A percentile compares a stretch with the other conserved stretches of the same genome.
These are phyloP conservation scores for Acanthamoeba triangularis DNA, from an alignment of 208 protist genomes.

Conservation along the genomic window DNA sequence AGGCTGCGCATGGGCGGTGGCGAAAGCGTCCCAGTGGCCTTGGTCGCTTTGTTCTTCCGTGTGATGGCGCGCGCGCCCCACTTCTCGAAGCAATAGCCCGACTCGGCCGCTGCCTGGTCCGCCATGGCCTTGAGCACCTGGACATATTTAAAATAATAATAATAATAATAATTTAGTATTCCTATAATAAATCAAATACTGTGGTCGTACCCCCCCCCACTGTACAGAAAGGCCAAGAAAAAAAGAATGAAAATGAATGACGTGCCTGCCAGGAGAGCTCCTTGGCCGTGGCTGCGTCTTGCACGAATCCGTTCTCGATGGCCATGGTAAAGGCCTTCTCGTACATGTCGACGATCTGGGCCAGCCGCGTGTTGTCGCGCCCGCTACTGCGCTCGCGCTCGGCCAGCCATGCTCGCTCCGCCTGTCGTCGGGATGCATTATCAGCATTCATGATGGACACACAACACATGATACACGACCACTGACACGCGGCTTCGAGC, in stretches of 20 bases:
- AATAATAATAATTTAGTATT: no score
- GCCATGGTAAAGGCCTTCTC: conserved; percentile 42
- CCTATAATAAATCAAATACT: no score
- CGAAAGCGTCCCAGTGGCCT: background rate
- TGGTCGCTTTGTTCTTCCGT: background rate
- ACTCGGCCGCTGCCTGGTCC: conserved; percentile 15
- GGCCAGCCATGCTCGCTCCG: background rate
- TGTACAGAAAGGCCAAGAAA: no score
- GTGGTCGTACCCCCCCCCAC: no score
- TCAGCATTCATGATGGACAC: background rate
- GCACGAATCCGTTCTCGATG: conserved; percentile 57
- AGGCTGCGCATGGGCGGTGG: background rate
- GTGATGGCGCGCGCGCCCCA: conserved; percentile 13
- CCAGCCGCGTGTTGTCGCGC: background rate
- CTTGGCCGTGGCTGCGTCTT: conserved; percentile 60
- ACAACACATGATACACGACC: background rate
- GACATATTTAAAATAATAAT: background rate
- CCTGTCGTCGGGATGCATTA: background rate
- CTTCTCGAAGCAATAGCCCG: conserved; percentile 31
- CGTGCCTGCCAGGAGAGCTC: conserved; percentile 57
- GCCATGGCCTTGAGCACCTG: conserved; percentile 11
- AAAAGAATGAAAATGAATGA: no score
- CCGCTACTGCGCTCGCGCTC: background rate
- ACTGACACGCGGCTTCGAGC: background rate
- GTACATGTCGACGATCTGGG: background rate